phyloP scores from a whole-genome alignment of 345 rosid genomes.

The Eucalyptus sp. region DNA sequence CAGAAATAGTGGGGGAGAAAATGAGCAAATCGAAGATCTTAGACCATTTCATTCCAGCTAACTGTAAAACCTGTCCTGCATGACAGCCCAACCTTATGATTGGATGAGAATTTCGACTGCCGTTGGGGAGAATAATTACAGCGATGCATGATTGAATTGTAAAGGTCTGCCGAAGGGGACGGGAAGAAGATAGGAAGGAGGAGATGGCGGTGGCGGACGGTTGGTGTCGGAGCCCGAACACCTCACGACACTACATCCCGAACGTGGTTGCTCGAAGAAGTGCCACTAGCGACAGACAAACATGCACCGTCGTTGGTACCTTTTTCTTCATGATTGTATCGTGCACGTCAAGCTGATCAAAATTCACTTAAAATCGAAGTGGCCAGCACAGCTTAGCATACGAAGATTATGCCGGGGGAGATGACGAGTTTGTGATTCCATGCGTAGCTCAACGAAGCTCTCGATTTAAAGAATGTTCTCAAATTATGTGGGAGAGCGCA shows the following conservation, averaged over 20 bases:
- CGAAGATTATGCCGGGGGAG: not conserved
- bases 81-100: not conserved
- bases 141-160: not conserved
- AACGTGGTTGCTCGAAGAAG: not conserved
- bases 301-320: not conserved
- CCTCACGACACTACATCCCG: not conserved
- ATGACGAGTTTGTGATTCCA: not conserved
- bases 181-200: slow-evolving; percentile 6
- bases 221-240: not conserved
- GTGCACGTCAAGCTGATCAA: not conserved
- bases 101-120: not conserved
- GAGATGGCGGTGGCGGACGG: not conserved
- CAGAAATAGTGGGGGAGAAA: not conserved
- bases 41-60: not conserved
- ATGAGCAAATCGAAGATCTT: not conserved
- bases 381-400: not conserved
- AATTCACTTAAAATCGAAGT: not conserved
- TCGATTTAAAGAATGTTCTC: not conserved
- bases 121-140: not conserved
- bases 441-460: not conserved
- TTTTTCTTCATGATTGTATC: not conserved
- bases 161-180: not conserved
- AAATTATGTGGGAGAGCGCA: not conserved
- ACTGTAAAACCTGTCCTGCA: not conserved
- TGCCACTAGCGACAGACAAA: not conserved